Evolutionary conservation across 495 filamentous ascomycete species (phyloP).

Genomic region (Aspergillus avenaceus): DNA sequence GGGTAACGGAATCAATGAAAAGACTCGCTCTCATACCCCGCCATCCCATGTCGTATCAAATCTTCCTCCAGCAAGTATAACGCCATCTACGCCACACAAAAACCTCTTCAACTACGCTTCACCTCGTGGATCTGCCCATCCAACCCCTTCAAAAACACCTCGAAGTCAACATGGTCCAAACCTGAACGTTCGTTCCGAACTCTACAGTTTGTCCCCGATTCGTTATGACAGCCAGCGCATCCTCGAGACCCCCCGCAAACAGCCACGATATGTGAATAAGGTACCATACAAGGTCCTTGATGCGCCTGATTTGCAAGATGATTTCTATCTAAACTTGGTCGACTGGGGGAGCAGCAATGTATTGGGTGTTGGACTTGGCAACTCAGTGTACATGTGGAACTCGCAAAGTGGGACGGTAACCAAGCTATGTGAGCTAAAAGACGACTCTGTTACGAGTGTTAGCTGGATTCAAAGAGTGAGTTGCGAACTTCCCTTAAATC

Average conservation of each 20-base stretch:
- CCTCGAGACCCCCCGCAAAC: slow-evolving; percentile 81
- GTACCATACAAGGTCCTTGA: slow-evolving; percentile 97
- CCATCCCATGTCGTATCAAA: slow-evolving; percentile 60
- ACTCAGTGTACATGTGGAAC: slow-evolving; percentile 99
- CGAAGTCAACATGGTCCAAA: slow-evolving; percentile 81
- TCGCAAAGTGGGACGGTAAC: slow-evolving; percentile 80
- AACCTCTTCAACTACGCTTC: slow-evolving; percentile 94
- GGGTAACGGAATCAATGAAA: slow-evolving; percentile 57
- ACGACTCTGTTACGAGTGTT: slow-evolving; percentile 93
- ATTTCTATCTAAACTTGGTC: slow-evolving; percentile 95
- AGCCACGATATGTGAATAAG: slow-evolving; percentile 85
- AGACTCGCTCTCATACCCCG: slow-evolving; percentile 74
- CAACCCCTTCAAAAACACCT: slow-evolving; percentile 84
- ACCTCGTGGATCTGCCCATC: slow-evolving; percentile 69
- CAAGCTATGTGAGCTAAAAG: slow-evolving; percentile 86
- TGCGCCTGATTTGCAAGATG: slow-evolving; percentile 91
- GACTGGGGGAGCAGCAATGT: slow-evolving; percentile 98
- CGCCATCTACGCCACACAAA: slow-evolving; percentile 93
- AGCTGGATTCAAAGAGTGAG: slow-evolving; percentile 87
- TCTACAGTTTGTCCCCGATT: slow-evolving; percentile 91
- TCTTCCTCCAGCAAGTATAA: slow-evolving; percentile 65
- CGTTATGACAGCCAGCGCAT: slow-evolving; percentile 86
- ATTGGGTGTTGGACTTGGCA: slow-evolving; percentile 84
- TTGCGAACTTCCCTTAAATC: background rate
- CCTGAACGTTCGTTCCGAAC: slow-evolving; percentile 79